phyloP scores from a whole-genome alignment of 371 early-diverging fungal species.

The Rhizopus stolonifer region DNA sequence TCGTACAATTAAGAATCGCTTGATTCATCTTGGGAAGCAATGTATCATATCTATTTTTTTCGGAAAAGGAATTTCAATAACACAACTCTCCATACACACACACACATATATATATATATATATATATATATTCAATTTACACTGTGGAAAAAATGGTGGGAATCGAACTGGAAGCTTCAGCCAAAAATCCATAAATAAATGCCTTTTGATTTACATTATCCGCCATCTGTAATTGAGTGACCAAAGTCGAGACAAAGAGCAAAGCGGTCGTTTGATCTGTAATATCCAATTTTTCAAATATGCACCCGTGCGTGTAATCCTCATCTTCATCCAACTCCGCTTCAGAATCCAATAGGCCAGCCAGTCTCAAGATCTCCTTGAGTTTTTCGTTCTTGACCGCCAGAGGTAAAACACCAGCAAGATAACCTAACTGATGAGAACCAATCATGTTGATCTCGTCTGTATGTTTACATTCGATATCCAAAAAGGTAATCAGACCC shows the following conservation, averaged over 20 bases:
- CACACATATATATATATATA: too few species aligned
- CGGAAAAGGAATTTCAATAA: too few species aligned
- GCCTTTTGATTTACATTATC: conserved; percentile 84
- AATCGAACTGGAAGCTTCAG: conserved; percentile 73
- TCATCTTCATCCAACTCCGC: conserved; percentile 29
- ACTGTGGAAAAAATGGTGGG: conserved; percentile 77
- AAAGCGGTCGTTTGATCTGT: conserved; percentile 71
- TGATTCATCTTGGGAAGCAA: conserved; percentile 79
- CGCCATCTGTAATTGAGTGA: conserved; percentile 78
- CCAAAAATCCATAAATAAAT: conserved; percentile 82
- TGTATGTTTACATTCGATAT: conserved; percentile 64
- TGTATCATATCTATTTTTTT: conserved; percentile 55
- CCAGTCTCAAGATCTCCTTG: conserved; percentile 59
- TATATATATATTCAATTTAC: conserved; percentile 60
- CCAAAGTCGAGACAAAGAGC: conserved; percentile 74
- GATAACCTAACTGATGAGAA: conserved; percentile 70
- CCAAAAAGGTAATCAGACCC: conserved; percentile 70
- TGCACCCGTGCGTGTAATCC: conserved; percentile 15
- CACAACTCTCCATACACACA: too few species aligned
- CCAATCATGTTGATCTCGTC: conserved; percentile 25
- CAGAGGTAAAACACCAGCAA: conserved; percentile 72
- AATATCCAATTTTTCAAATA: conserved; percentile 68
- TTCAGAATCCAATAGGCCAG: conserved; percentile 43
- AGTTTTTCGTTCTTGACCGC: conserved; percentile 66
- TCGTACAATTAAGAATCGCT: conserved; percentile 67